Conservation (phyloP, 2,329 filamentous ascomycete genomes). For the Aspergillus sp. region DNA sequence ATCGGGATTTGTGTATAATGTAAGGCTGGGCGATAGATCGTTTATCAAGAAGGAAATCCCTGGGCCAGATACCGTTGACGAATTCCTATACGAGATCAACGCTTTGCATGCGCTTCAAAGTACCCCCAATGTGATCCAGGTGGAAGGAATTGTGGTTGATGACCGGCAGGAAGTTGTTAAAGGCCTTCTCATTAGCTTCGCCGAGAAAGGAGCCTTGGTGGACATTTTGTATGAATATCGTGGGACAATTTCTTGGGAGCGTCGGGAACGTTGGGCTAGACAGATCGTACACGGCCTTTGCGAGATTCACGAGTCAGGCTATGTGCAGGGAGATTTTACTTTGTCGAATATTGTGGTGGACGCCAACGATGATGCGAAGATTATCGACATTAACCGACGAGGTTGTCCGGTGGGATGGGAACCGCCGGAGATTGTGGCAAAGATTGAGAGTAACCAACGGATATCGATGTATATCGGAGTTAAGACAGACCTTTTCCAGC, state of each 20-base stretch:
- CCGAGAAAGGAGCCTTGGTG: conserved; percentile 81
- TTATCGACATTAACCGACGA: conserved; percentile 96
- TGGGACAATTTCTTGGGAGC: conserved; percentile 64
- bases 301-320: conserved; percentile 92
- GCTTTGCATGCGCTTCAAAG: conserved; percentile 76
- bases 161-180: conserved; percentile 73
- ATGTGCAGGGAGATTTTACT: conserved; percentile 96
- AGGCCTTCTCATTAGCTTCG: conserved; percentile 84
- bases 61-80: conserved; percentile 89
- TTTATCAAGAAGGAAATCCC: conserved; percentile 99
- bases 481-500: conserved; percentile 93
- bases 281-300: conserved; percentile 88
- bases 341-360: conserved; percentile 97
- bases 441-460: conserved; percentile 84
- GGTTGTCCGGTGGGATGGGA: conserved; percentile 99
- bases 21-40: conserved; percentile 64
- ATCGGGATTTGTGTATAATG: conserved; percentile 97
- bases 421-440: conserved; percentile 80
- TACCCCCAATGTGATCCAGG: conserved; percentile 76
- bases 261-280: conserved; percentile 81
- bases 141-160: conserved; percentile 86
- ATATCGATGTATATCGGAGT: conserved; percentile 98
- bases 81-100: conserved; percentile 97
- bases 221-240: conserved; percentile 84
- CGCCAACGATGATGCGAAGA: conserved; percentile 78